phyloP scores from a whole-genome alignment of 2,329 filamentous ascomycete genomes.

The Alternaria sp. region DNA sequence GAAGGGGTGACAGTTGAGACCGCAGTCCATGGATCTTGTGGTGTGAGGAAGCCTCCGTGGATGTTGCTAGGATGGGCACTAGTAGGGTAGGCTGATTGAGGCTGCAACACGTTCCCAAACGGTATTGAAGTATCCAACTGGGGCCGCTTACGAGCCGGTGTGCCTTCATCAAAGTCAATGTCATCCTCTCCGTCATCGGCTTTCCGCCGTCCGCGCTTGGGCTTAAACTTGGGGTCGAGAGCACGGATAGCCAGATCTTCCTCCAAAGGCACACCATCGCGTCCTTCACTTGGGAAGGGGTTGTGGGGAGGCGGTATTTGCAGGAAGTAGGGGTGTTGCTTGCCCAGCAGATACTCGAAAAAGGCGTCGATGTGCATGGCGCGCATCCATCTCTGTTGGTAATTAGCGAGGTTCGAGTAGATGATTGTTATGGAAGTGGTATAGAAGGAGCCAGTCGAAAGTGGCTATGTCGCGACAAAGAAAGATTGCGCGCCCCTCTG shows the following conservation, averaged over 20 bases:
- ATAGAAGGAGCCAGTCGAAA: background rate
- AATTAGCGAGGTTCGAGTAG: constrained; percentile 14
- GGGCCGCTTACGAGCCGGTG: constrained; percentile 64
- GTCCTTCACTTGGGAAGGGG: constrained; percentile 69
- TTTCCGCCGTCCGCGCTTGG: constrained; percentile 69
- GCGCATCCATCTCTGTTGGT: constrained; percentile 84
- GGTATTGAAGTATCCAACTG: constrained; percentile 65
- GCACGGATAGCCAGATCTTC: constrained; percentile 89
- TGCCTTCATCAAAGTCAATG: constrained; percentile 58
- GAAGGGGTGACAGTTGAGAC: constrained; percentile 52
- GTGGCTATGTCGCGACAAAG: background rate
- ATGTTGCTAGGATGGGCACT: constrained; percentile 66
- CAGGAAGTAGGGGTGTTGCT: constrained; percentile 80
- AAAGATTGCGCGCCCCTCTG: constrained; percentile 1
- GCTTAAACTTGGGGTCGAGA: constrained; percentile 76
- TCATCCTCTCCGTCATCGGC: constrained; percentile 66
- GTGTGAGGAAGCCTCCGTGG: constrained; percentile 52
- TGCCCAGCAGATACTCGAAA: constrained; percentile 85
- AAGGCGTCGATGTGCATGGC: constrained; percentile 96
- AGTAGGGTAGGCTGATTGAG: constrained; percentile 60
- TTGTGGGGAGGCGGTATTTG: constrained; percentile 73
- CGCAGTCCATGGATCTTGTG: constrained; percentile 58
- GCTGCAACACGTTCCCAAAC: constrained; percentile 49
- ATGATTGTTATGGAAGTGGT: background rate
- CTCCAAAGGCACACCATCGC: constrained; percentile 84